A percentile compares a stretch with the other conserved stretches of the same genome.
Conservation (phyloP, 108 stramenopile species). For the Pseudonitzschia multistriata region DNA sequence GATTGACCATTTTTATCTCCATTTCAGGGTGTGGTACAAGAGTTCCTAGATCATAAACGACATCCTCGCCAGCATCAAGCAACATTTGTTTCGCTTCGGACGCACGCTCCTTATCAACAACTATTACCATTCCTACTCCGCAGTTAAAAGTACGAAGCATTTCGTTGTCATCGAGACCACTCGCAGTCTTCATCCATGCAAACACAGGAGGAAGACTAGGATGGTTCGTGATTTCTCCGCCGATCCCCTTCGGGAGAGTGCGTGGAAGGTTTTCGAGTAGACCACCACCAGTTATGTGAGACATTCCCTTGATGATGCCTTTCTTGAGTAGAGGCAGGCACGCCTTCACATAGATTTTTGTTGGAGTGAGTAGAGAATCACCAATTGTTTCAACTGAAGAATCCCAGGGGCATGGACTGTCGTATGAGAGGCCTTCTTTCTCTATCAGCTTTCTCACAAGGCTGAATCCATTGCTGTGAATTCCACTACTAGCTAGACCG, state of each 20-base stretch:
- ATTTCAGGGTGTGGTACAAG: conserved; percentile 37
- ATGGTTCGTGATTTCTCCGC: conserved; percentile 85
- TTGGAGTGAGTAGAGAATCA: conserved; percentile 90
- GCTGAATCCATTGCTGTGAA: conserved; percentile 99
- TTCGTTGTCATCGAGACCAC: conserved; percentile 88
- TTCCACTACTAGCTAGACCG: conserved; percentile 90
- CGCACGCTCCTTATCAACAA: conserved; percentile 69
- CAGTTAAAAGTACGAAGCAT: conserved; percentile 97
- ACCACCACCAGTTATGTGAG: conserved; percentile 98
- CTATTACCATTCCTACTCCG: conserved; percentile 96
- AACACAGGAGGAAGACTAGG: conserved; percentile 88
- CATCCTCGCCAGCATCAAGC: conserved; percentile 60
- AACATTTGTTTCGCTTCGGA: conserved; percentile 71
- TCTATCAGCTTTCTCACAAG: conserved; percentile 91
- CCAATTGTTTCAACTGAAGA: conserved; percentile 66
- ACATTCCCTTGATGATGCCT: conserved; percentile 83
- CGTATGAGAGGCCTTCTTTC: conserved; percentile 81
- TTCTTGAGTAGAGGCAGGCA: conserved; percentile 86
- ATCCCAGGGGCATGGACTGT: conserved; percentile 90
- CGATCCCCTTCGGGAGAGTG: conserved; percentile 79
- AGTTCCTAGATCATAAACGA: conserved; percentile 71
- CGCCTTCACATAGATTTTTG: conserved; percentile 93
- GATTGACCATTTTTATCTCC: conserved; percentile 21
- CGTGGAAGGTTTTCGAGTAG: conserved; percentile 96
- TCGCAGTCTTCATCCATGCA: conserved; percentile 90